Evolutionary conservation across 1,139 yeast species (phyloP).

Genomic region (Taiozyma sp.): DNA sequence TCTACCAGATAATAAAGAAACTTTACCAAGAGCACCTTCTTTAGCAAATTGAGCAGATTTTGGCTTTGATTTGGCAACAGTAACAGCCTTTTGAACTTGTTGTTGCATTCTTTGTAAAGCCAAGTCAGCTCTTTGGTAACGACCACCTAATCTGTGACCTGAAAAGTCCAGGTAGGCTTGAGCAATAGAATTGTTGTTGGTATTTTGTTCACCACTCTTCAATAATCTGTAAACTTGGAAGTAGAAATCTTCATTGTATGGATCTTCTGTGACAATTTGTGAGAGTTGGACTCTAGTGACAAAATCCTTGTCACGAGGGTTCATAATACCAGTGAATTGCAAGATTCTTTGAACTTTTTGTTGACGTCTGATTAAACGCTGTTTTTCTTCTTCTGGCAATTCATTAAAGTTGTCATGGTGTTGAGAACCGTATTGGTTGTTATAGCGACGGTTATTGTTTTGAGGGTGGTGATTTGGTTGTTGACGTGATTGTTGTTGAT

Average conservation of each 20-base stretch:
- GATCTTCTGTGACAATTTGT: conserved; percentile 95
- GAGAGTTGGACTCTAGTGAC: conserved; percentile 92
- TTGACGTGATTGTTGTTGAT: conserved; percentile 14
- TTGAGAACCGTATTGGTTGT: conserved; percentile 27
- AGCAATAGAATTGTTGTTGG: conserved; percentile 68
- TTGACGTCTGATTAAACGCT: conserved; percentile 62
- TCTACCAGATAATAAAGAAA: conserved; percentile 76
- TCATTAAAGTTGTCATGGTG: conserved; percentile 25
- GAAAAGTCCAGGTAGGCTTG: conserved; percentile 94
- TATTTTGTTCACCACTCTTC: conserved; percentile 45
- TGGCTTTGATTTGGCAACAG: conserved; percentile 88
- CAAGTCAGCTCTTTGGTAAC: conserved; percentile 86
- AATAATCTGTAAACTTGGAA: conserved; percentile 90
- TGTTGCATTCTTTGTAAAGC: conserved; percentile 98
- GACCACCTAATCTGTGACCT: conserved; percentile 87
- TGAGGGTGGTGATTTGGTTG: conserved; percentile 14
- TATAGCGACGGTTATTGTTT: conserved; percentile 17
- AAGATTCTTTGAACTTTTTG: conserved; percentile 76
- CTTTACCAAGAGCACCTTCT: conserved; percentile 91
- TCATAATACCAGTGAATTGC: conserved; percentile 90
- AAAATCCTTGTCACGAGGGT: conserved; percentile 93
- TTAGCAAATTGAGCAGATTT: conserved; percentile 62
- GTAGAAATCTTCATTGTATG: conserved; percentile 94
- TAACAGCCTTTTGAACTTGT: conserved; percentile 94
- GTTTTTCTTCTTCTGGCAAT: conserved; percentile 47